Evolutionary conservation across 2,329 filamentous ascomycete genomes (phyloP).

Genomic region (Claviceps arundinis): DNA sequence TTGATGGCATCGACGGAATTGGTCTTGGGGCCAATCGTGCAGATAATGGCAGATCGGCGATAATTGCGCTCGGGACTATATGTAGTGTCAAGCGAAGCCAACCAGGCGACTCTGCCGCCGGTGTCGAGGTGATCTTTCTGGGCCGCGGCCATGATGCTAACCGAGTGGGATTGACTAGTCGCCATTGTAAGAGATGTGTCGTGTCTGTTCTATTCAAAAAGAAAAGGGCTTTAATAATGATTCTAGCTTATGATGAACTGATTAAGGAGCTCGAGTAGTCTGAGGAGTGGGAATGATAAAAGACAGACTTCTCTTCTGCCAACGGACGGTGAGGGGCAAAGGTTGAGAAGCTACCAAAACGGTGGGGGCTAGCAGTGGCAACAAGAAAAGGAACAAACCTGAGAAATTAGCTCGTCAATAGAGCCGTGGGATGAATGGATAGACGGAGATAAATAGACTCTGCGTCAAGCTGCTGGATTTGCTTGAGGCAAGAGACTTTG

Average conservation of each 20-base stretch:
- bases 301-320: neutral
- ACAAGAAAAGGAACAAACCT: neutral
- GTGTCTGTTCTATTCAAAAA: slow-evolving; percentile 1
- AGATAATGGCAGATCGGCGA: slow-evolving; percentile 94
- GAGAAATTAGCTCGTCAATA: neutral
- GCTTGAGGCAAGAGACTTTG: neutral
- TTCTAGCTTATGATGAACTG: neutral
- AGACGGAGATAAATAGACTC: neutral
- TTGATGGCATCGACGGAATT: slow-evolving; percentile 98
- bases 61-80: slow-evolving; percentile 79
- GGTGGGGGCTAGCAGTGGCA: neutral
- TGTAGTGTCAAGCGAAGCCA: slow-evolving; percentile 70
- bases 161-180: slow-evolving; percentile 19
- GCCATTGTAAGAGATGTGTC: slow-evolving; percentile 17
- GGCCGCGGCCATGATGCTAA: slow-evolving; percentile 42
- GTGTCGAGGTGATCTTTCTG: slow-evolving; percentile 78
- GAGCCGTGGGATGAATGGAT: neutral
- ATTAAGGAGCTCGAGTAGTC: neutral
- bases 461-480: neutral
- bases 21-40: slow-evolving; percentile 98
- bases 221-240: neutral
- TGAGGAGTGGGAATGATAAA: neutral
- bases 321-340: neutral
- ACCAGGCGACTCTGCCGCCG: slow-evolving; percentile 55
- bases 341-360: neutral